phyloP scores from a whole-genome alignment of 495 filamentous ascomycete genomes.

The Penicillium cinerascens region DNA sequence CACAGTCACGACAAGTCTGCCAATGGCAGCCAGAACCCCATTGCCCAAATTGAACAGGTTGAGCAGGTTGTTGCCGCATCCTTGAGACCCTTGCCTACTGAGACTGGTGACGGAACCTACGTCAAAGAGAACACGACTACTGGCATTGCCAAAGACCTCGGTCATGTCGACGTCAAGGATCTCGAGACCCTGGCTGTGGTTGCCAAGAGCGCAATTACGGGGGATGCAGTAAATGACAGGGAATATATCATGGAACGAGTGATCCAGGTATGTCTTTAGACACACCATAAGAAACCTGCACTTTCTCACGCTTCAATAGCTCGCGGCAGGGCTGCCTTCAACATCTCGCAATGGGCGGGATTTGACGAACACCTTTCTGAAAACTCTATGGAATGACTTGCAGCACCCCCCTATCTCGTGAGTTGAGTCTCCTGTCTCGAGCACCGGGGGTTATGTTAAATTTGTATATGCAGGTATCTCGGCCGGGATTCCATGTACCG shows the following conservation, averaged over 20 bases:
- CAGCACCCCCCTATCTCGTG: slow-evolving; percentile 65
- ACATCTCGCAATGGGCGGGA: slow-evolving; percentile 49
- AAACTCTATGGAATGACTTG: slow-evolving; percentile 63
- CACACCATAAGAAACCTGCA: not conserved
- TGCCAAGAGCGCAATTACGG: slow-evolving; percentile 65
- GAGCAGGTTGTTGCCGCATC: slow-evolving; percentile 55
- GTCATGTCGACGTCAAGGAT: slow-evolving; percentile 38
- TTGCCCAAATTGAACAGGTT: slow-evolving; percentile 51
- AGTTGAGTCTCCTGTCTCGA: slow-evolving; percentile 15
- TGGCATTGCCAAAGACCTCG: slow-evolving; percentile 37
- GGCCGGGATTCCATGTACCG: slow-evolving; percentile 57
- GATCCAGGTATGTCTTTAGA: slow-evolving; percentile 36
- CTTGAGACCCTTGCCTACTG: slow-evolving; percentile 57
- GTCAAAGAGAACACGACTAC: slow-evolving; percentile 28
- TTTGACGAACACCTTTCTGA: slow-evolving; percentile 59
- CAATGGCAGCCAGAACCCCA: slow-evolving; percentile 30
- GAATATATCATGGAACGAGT: slow-evolving; percentile 56
- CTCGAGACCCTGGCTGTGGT: slow-evolving; percentile 46
- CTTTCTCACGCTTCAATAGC: slow-evolving; percentile 17
- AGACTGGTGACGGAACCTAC: slow-evolving; percentile 61
- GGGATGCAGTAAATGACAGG: slow-evolving; percentile 85
- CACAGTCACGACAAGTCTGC: slow-evolving; percentile 12
- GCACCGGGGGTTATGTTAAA: not conserved
- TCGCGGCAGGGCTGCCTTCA: slow-evolving; percentile 47
- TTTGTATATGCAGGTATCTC: slow-evolving; percentile 37